Evolutionary conservation across 1,284 basidiomycete genomes (phyloP), one percentile per base, ranked within the genome.

Genomic region (Xanthoconium separans): DNA sequence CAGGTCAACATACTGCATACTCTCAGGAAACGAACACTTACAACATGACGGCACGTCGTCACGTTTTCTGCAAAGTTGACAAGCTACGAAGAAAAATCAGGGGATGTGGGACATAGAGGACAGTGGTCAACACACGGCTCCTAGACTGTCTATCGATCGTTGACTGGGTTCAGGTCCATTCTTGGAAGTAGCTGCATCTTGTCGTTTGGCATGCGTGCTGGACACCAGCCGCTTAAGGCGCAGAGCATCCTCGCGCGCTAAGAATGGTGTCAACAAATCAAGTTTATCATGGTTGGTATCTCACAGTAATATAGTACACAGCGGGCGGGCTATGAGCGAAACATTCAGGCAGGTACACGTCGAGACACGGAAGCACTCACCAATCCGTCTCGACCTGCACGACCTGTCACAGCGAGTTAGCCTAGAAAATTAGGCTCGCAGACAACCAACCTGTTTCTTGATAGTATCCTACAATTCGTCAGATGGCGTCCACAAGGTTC

Each of bases 241-340:
- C 13, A 77, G 55, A 0, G 82, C 86, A 57, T 94, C 91, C 66
- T 93, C 89, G 27, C 90, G 80, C 43, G 91, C 91, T 93, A 58
- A 44, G 16, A 20, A 2, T 1, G 9, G 18, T 11, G 16, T 67
- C 9, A 68, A 49, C n/a, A n/a, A n/a, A n/a, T n/a, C n/a, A n/a
- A n/a, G n/a, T n/a, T n/a, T n/a, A n/a, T n/a, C n/a, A 15, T 42
- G 18, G 7, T 1, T 13, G 7, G 13, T 40, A 8, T 60, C 83
- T 62, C 60, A 90, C 91, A 91, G 61, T 92, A 93, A 65, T 90
- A 93, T 1, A 93, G 67, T 22, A 93, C 71, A 59, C 91, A 93
- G 70, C 88, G 89, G 0, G 91, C 80, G 9, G 86, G 81, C 90
- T 93, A 57, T 13, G 5, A 36, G 16, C 12, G 2, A 48, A n/a